These are phyloP conservation scores for Tulasnella calospora DNA, from an alignment of 768 basidiomycete genomes.

Conservation along the genomic window DNA sequence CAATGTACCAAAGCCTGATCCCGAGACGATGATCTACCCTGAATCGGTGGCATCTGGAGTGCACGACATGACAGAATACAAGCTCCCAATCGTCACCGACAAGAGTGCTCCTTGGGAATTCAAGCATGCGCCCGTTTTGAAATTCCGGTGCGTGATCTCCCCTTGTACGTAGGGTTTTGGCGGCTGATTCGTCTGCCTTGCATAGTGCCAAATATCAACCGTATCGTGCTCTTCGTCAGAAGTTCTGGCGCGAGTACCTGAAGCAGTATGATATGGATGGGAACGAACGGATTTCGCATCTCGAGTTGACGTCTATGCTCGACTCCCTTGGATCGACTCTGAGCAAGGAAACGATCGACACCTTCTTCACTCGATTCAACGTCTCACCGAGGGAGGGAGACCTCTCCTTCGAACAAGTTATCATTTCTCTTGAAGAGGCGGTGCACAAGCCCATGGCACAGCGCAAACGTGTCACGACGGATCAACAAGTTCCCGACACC, in stretches of 20 bases:
- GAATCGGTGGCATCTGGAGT: conserved; percentile 49
- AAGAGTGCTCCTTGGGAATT: conserved; percentile 68
- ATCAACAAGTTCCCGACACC: conserved; percentile 35
- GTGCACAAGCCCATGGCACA: conserved; percentile 67
- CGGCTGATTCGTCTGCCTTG: conserved; percentile 25
- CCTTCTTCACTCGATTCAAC: conserved; percentile 69
- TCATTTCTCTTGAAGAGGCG: conserved; percentile 82
- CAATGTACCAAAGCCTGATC: conserved; percentile 58
- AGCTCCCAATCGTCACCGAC: conserved; percentile 54
- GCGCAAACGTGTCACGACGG: conserved; percentile 57
- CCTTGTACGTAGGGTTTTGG: neutral
- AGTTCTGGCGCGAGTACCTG: conserved; percentile 86
- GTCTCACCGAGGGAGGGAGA: conserved; percentile 64
- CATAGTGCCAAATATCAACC: conserved; percentile 89
- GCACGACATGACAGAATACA: conserved; percentile 67
- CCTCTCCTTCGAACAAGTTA: conserved; percentile 69
- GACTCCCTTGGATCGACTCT: conserved; percentile 95
- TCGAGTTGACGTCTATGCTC: conserved; percentile 91
- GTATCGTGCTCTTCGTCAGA: conserved; percentile 83
- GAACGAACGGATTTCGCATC: conserved; percentile 61
- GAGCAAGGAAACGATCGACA: conserved; percentile 66
- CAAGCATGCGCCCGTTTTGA: conserved; percentile 63
- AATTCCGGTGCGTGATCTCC: conserved; percentile 49
- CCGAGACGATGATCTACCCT: conserved; percentile 50
- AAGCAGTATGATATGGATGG: conserved; percentile 89